Evolutionary conservation across 345 rosid genomes (phyloP).

Genomic region (Hibiscus tridactylites): DNA sequence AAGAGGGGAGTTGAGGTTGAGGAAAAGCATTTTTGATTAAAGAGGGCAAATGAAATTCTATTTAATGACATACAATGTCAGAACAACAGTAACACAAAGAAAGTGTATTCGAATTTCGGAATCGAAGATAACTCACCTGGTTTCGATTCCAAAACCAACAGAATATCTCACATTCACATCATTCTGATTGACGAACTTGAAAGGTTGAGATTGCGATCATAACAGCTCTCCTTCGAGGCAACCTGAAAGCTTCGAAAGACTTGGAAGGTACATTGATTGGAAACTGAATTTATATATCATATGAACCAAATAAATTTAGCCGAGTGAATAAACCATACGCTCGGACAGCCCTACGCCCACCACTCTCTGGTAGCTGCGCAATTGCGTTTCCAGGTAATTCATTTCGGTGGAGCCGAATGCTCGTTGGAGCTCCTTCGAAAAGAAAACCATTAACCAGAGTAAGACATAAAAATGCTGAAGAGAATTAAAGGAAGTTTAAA

Average conservation of each 20-base stretch:
- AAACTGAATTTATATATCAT: not conserved
- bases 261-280: not conserved
- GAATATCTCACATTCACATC: not conserved
- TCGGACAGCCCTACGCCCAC: constrained; percentile 65
- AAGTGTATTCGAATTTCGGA: not conserved
- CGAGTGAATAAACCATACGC: constrained; percentile 55
- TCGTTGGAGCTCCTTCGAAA: constrained; percentile 39
- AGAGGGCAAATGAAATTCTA: no score
- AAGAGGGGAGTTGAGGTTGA: no score
- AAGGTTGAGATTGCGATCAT: not conserved
- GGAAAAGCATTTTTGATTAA: no score
- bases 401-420: constrained; percentile 25
- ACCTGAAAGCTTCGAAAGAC: not conserved
- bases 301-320: constrained; percentile 19
- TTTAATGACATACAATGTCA: not conserved
- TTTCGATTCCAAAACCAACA: not conserved
- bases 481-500: no score
- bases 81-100: not conserved
- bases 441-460: constrained; percentile 11
- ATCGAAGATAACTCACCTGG: not conserved
- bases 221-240: not conserved
- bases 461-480: not conserved
- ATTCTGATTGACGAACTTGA: not conserved
- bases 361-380: constrained; percentile 45
- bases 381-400: constrained; percentile 45